Evolutionary conservation across 73 alveolate species (phyloP).

Genomic region (Tetrahymena malaccensis): DNA sequence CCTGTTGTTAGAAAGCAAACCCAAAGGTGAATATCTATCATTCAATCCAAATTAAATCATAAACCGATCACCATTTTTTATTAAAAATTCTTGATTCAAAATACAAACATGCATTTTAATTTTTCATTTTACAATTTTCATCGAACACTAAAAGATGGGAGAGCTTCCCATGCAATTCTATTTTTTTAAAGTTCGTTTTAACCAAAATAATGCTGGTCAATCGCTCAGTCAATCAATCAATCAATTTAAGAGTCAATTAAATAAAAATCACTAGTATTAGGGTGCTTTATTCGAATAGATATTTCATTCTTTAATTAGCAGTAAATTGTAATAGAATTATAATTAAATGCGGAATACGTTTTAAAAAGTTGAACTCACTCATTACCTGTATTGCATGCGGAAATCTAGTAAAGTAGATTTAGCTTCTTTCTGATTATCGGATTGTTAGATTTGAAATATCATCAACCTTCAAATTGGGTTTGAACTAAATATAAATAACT

Average conservation of each 20-base stretch:
- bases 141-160: not conserved
- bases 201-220: not conserved
- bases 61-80: not conserved
- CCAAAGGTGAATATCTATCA: not conserved
- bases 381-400: not conserved
- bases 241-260: not conserved
- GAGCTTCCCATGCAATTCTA: not conserved
- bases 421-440: not conserved
- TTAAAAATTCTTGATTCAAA: not conserved
- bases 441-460: not conserved
- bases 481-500: not conserved
- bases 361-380: not conserved
- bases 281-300: not conserved
- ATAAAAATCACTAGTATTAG: not conserved
- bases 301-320: not conserved
- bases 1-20: conserved; percentile 93
- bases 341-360: not conserved
- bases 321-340: not conserved
- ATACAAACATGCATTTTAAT: not conserved
- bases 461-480: not conserved
- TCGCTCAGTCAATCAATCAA: not conserved
- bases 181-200: not conserved
- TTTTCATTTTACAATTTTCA: not conserved
- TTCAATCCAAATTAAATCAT: not conserved
- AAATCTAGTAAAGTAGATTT: not conserved